Evolutionary conservation across 192 early-diverging fungal species (phyloP).

Genomic region (Linnemannia schmuckeri): DNA sequence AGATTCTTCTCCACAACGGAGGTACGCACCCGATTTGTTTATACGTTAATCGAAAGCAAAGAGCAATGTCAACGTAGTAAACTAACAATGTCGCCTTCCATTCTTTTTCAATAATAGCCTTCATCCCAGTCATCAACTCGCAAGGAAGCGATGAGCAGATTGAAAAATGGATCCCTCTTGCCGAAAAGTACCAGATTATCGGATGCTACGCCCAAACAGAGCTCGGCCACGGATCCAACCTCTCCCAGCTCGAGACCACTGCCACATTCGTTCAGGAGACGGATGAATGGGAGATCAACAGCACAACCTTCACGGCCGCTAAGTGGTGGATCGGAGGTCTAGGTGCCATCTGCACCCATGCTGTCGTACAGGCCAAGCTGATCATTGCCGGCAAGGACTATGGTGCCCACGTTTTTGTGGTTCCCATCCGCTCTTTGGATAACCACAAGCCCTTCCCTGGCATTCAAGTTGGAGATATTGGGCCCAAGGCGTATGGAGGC

Average conservation of each 20-base stretch:
- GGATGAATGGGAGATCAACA: slow-evolving; percentile 89
- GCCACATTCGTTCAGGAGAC: slow-evolving; percentile 85
- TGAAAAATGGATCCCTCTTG: slow-evolving; percentile 76
- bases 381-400: slow-evolving; percentile 70
- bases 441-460: slow-evolving; percentile 72
- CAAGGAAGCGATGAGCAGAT: slow-evolving; percentile 81
- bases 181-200: slow-evolving; percentile 78
- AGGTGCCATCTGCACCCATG: slow-evolving; percentile 76
- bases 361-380: slow-evolving; percentile 72
- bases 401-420: slow-evolving; percentile 76
- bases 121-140: slow-evolving; percentile 80
- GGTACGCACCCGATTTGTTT: not conserved
- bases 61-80: not conserved
- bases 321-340: slow-evolving; percentile 82
- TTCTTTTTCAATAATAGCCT: slow-evolving; percentile 57
- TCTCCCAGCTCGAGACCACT: slow-evolving; percentile 89
- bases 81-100: not conserved
- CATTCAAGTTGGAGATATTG: slow-evolving; percentile 75
- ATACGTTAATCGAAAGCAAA: not conserved
- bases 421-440: slow-evolving; percentile 71
- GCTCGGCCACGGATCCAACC: slow-evolving; percentile 76
- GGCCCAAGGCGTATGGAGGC: slow-evolving; percentile 69
- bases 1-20: slow-evolving; percentile 51
- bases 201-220: slow-evolving; percentile 93
- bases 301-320: slow-evolving; percentile 75